Evolutionary conservation across 352 stramenopile genomes (phyloP).

Genomic region (Phytophthora agathidicida): DNA sequence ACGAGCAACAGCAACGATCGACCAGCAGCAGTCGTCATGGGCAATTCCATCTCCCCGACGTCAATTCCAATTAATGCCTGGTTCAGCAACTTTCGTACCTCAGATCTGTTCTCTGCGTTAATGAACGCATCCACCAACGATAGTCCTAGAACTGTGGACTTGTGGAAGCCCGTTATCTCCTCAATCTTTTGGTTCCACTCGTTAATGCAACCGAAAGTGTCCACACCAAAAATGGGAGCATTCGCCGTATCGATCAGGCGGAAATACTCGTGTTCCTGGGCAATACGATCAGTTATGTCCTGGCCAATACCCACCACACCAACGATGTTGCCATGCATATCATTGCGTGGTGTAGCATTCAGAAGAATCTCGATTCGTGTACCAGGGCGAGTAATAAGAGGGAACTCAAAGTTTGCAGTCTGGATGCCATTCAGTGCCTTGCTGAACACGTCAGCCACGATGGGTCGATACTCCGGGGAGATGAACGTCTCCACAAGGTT

Average conservation of each 20-base stretch:
- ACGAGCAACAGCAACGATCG: conserved; percentile 57
- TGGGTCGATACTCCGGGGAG: conserved; percentile 68
- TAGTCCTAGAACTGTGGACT: conserved; percentile 56
- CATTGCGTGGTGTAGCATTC: conserved; percentile 73
- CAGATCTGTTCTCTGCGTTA: conserved; percentile 50
- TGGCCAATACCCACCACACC: conserved; percentile 89
- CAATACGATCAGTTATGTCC: conserved; percentile 82
- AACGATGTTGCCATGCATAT: conserved; percentile 80
- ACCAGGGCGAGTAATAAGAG: conserved; percentile 74
- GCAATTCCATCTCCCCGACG: conserved; percentile 73
- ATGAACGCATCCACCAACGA: conserved; percentile 74
- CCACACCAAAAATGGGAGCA: conserved; percentile 75
- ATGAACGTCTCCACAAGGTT: conserved; percentile 89
- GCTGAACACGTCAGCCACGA: conserved; percentile 72
- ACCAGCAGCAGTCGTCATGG: conserved; percentile 60
- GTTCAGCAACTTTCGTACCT: conserved; percentile 64
- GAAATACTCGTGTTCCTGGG: conserved; percentile 82
- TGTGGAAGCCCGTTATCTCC: conserved; percentile 75
- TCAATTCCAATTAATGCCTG: conserved; percentile 73
- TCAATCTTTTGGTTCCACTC: conserved; percentile 84
- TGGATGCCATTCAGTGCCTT: conserved; percentile 76
- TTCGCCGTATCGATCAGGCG: conserved; percentile 79
- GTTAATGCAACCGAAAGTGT: conserved; percentile 78
- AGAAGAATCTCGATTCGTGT: conserved; percentile 81
- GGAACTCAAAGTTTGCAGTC: conserved; percentile 89